These are phyloP conservation scores for Aechmea fasciata DNA, from an alignment of 176 grass and related monocot species.

Conservation along the genomic window DNA sequence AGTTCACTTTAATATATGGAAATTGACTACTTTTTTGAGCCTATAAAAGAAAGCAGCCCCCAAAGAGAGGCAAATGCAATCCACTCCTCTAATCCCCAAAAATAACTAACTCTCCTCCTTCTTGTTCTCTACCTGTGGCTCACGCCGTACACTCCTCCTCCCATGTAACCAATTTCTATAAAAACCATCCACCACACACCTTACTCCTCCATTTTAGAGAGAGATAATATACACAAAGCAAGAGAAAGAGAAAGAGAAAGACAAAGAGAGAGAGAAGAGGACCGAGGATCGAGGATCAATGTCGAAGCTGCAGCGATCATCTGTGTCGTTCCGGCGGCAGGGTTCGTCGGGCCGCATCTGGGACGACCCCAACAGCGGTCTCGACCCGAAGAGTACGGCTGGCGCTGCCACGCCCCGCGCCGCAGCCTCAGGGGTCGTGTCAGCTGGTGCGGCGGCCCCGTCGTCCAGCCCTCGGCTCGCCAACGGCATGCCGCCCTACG, in stretches of 20 bases:
- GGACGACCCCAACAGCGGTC: neutral
- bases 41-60: too few relatives aligned
- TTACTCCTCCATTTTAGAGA: too few relatives aligned
- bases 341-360: conserved; percentile 17
- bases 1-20: too few relatives aligned
- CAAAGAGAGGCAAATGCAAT: too few relatives aligned
- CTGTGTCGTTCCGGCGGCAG: conserved; percentile 20
- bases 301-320: conserved; percentile 18
- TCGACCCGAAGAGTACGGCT: neutral
- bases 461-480: neutral
- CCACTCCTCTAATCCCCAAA: too few relatives aligned
- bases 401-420: neutral
- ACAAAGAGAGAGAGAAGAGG: neutral
- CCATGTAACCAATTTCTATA: too few relatives aligned
- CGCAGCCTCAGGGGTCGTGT: neutral
- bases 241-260: too few relatives aligned
- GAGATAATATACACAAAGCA: neutral
- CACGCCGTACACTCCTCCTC: too few relatives aligned
- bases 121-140: too few relatives aligned
- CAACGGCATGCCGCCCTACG: neutral
- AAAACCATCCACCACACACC: too few relatives aligned
- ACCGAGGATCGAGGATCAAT: neutral
- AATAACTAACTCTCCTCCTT: too few relatives aligned
- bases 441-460: neutral
- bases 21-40: too few relatives aligned